These are phyloP conservation scores for Diplocarpon rosae DNA, from an alignment of 2,329 filamentous ascomycete genomes.

Conservation along the genomic window DNA sequence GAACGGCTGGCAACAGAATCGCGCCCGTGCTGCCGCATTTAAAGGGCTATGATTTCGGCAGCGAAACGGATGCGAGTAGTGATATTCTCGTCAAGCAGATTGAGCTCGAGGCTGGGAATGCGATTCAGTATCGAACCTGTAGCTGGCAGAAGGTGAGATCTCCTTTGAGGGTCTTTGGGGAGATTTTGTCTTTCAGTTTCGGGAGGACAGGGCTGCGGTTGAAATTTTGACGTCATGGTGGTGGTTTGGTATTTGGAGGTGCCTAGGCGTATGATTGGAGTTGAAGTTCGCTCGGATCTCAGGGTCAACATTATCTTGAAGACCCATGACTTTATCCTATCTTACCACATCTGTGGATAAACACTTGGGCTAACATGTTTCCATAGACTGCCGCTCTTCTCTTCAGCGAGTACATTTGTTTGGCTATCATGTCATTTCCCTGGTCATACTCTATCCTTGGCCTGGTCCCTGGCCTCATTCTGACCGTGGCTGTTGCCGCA, in stretches of 20 bases:
- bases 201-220: too few species aligned
- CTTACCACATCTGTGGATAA: not conserved
- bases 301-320: not conserved
- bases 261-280: too few species aligned
- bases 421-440: slow-evolving; percentile 90
- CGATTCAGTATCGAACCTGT: slow-evolving; percentile 87
- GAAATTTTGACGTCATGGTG: too few species aligned
- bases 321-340: not conserved
- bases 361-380: not conserved
- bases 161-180: too few species aligned
- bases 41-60: slow-evolving; percentile 17
- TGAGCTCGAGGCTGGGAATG: slow-evolving; percentile 62
- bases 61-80: not conserved
- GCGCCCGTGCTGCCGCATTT: slow-evolving; percentile 26
- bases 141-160: slow-evolving; percentile 74
- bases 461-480: slow-evolving; percentile 73
- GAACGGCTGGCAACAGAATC: slow-evolving; percentile 20
- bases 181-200: too few species aligned
- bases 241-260: too few species aligned
- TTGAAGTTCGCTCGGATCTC: too few species aligned
- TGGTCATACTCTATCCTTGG: slow-evolving; percentile 86
- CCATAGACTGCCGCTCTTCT: slow-evolving; percentile 71
- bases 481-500: slow-evolving; percentile 67
- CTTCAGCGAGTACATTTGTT: slow-evolving; percentile 91
- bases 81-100: slow-evolving; percentile 50